Conservation (phyloP, 2,329 filamentous ascomycete species). For the Colletotrichum truncatum region DNA sequence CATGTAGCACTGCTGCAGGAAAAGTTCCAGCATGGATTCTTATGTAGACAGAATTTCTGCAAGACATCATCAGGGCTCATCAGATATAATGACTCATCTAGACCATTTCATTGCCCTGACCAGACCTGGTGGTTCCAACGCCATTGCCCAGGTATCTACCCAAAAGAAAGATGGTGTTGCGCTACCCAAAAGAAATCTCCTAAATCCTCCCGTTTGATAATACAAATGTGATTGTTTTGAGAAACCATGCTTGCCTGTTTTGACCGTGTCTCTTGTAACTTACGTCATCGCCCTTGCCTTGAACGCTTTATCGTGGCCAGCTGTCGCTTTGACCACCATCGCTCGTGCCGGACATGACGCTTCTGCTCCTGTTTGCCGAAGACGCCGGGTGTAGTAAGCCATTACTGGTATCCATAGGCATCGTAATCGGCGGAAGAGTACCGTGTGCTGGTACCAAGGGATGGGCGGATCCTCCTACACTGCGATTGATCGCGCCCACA, state of each 20-base stretch:
- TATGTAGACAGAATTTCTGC: too few relatives aligned
- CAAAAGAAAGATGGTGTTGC: neutral
- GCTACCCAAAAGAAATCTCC: neutral
- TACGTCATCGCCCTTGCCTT: neutral
- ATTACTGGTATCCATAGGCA: constrained; percentile 1
- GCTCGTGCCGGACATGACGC: constrained; percentile 2
- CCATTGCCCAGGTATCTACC: neutral
- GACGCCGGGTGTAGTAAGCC: constrained; percentile 10
- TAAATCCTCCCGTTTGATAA: neutral
- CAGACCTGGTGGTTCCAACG: neutral
- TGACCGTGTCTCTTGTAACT: neutral
- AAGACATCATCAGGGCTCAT: too few relatives aligned
- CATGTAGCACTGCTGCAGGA: too few relatives aligned
- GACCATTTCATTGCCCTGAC: neutral
- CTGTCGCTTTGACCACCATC: constrained; percentile 5
- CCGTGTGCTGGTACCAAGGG: constrained; percentile 2
- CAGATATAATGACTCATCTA: too few relatives aligned
- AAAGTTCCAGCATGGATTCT: too few relatives aligned
- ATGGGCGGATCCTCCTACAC: constrained; percentile 27
- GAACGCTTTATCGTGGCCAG: constrained; percentile 13
- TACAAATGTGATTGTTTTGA: neutral
- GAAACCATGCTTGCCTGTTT: neutral
- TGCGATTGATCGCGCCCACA: constrained; percentile 11
- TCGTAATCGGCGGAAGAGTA: constrained; percentile 16
- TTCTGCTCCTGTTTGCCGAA: constrained; percentile 9